These are phyloP conservation scores for Piper betle DNA, from an alignment of 164 flowering plant genomes.

Conservation along the genomic window DNA sequence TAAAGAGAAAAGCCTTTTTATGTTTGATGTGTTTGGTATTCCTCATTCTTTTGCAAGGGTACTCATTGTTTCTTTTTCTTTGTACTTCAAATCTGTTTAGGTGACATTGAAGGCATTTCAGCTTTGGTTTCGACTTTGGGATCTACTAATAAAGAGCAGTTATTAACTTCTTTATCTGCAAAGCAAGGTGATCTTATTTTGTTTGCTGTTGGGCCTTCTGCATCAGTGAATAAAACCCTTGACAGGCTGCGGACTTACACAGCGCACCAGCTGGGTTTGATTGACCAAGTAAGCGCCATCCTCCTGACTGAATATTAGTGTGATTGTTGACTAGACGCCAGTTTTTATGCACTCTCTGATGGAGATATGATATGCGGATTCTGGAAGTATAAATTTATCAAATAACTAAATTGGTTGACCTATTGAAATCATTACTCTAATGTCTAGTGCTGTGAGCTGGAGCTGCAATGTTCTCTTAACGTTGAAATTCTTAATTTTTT, in stretches of 20 bases:
- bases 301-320: neutral
- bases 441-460: too few relatives aligned
- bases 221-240: conserved; percentile 69
- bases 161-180: conserved; percentile 47
- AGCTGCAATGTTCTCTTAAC: too few relatives aligned
- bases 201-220: conserved; percentile 65
- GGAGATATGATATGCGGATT: too few relatives aligned
- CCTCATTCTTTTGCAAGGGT: neutral
- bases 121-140: conserved; percentile 62
- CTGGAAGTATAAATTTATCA: too few relatives aligned
- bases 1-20: conserved; percentile 14
- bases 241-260: conserved; percentile 62
- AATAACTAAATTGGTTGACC: too few relatives aligned
- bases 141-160: conserved; percentile 27
- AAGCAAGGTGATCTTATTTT: conserved; percentile 75
- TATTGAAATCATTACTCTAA: too few relatives aligned
- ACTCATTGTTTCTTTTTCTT: neutral
- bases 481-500: too few relatives aligned
- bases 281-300: conserved; percentile 55
- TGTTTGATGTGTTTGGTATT: neutral
- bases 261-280: conserved; percentile 56
- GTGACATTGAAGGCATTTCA: conserved; percentile 65
- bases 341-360: too few relatives aligned
- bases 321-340: neutral
- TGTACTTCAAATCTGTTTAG: conserved; percentile 16